Evolutionary conservation across 495 filamentous ascomycete genomes (phyloP), one percentile per base, ranked within the genome.

Genomic region (Talaromyces proteolyticus): DNA sequence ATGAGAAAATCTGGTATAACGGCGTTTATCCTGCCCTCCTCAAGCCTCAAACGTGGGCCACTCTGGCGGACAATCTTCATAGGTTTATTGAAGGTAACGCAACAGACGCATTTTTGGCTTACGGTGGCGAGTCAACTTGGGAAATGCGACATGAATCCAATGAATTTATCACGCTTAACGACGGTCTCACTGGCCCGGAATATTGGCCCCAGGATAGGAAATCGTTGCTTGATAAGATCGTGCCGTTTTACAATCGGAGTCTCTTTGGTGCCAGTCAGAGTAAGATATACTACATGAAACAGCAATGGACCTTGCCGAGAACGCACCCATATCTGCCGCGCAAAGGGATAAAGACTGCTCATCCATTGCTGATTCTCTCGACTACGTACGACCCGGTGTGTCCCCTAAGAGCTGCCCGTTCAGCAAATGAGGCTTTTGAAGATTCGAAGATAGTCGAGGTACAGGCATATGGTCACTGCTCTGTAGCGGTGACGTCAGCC

Each of bases 321-420:
- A 73, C 63, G 8, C 68, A 74, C 60, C 39, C 23, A 7, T 76
- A 64, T 49, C 53, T 62, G 0, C 70, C 72, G 6, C 47, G 49
- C 6, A 49, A 26, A 44, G 49, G 41, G 0, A 61, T 72, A 24
- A 42, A 64, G 45, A 73, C 70, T 0, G 61, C 60, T 7, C 60
- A 67, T 43, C 72, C 70, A 22, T 47, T 74, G 17, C 54, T 74
- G 20, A 58, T 73, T 14, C 51, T 76, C 2, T 64, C 68, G 25
- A 72, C 69, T 3, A 68, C 68, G 1, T 70, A 67, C 36, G 73
- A 74, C 52, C 68, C 72, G 4, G 61, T 77, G 0, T 70, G 65
- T 24, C 69, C 70, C 6, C 53, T 73, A n/a, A 39, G 67, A 0
- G 67, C 69, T 5, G 72, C 72, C 1, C 52, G 56, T 3, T 60